These are phyloP conservation scores for Trapa incisa DNA, from an alignment of 345 rosid genomes.

Conservation along the genomic window DNA sequence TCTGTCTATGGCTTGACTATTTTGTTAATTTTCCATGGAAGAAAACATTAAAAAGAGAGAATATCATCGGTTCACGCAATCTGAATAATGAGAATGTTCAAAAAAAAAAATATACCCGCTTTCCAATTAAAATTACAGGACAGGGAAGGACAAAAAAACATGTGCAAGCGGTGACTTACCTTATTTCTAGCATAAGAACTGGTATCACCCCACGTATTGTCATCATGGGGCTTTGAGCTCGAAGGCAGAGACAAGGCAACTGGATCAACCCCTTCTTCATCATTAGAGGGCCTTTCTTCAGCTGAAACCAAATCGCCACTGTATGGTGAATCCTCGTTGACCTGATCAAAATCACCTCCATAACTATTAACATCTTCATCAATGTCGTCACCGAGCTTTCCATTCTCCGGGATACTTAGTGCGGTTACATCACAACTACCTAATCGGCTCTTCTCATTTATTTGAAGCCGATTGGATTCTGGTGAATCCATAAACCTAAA, in stretches of 20 bases:
- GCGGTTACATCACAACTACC: slow-evolving; percentile 10
- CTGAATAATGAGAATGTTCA: background rate
- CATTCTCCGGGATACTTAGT: slow-evolving; percentile 32
- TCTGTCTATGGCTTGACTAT: background rate
- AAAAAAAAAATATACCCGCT: background rate
- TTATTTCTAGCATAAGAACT: slow-evolving; percentile 57
- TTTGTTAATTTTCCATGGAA: background rate
- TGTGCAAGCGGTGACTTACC: slow-evolving; percentile 29
- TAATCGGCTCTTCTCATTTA: slow-evolving; percentile 15
- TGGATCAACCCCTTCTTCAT: slow-evolving; percentile 37
- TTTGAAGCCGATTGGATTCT: slow-evolving; percentile 27
- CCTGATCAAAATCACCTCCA: slow-evolving; percentile 20
- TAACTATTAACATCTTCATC: slow-evolving; percentile 23
- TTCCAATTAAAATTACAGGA: background rate
- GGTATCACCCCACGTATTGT: slow-evolving; percentile 70
- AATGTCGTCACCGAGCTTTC: slow-evolving; percentile 20
- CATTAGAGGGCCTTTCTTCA: slow-evolving; percentile 38
- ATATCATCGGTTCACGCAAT: background rate
- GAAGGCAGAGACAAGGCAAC: slow-evolving; percentile 35
- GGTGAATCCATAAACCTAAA: slow-evolving; percentile 44
- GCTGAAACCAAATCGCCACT: slow-evolving; percentile 19
- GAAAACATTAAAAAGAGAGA: background rate
- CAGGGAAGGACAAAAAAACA: background rate
- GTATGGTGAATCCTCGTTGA: slow-evolving; percentile 79
- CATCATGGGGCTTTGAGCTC: slow-evolving; percentile 30